Base-by-base conservation (phyloP, 306 rosid species). In the Dalbergia cultrata region DNA sequence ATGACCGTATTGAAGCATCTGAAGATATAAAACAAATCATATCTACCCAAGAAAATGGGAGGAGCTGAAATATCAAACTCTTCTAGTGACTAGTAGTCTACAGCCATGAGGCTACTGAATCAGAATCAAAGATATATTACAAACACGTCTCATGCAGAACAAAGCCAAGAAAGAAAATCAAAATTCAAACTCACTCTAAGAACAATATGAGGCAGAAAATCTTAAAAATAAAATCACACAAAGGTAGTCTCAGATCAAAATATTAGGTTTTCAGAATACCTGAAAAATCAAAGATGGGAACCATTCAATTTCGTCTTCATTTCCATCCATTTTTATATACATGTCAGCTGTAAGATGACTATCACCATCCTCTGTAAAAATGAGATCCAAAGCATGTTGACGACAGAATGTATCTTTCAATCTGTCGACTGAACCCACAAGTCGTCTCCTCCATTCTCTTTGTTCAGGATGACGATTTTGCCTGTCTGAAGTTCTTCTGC, bases 381-480 rank as follows among this genome's bases (percentile, higher is more conserved):
- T 90, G 59, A 93, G 95, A 85, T 93, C 96, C 70, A 96, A 82
- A 58, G 94, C 99, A 87, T 96, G 99, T 75, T 92, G 97, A 56
- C 91, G 97, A 78, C 99, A 93, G 86, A 96, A 96, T 72, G 95
- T 88, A 76, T 96, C 93, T 84, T 96, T 96, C 86, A 96, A 87
- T 77, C 93, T 89, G 81, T 96, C 99, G 62, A 92, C 93, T 5
- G 98, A 90, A 86, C 91, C 77, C 57, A 59, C 97, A 56, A 96
- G 97, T 73, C 98, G 89, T 82, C 90, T 93, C 89, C 85, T 93
- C 99, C 99, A 96, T 82, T 93, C 99, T 86, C 99, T 89, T 85
- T 93, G 99, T 86, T 93, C 99, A 77, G 98, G 98, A 84, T 96
- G 97, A 61, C 98, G 99, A 72, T 93, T 93, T 84, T 93, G 98